Conservation (phyloP, 345 rosid species). For the Ailanthus altissimus region DNA sequence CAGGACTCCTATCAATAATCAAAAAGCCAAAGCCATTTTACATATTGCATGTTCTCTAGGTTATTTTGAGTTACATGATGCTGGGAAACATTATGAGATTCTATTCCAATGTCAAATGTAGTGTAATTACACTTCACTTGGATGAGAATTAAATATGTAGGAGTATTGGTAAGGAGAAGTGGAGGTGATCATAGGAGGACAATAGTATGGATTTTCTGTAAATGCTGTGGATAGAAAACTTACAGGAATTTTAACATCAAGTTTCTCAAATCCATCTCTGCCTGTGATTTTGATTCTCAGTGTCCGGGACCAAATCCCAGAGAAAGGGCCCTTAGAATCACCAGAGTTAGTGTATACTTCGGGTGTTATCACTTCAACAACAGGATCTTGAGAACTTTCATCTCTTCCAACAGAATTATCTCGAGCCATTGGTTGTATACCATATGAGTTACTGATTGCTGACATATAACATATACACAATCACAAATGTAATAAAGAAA, state of each 20-base stretch:
- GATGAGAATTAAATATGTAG: neutral
- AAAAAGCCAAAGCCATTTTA: constrained; percentile 5
- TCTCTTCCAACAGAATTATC: constrained; percentile 52
- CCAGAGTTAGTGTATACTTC: constrained; percentile 55
- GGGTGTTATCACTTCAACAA: constrained; percentile 88
- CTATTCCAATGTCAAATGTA: neutral
- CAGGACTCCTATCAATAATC: neutral
- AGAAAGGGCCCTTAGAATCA: constrained; percentile 63
- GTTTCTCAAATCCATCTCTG: constrained; percentile 81
- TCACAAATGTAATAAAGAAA: constrained; percentile 3
- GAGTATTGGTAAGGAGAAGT: neutral
- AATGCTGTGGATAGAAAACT: constrained; percentile 32
- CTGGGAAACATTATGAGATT: neutral
- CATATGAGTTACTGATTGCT: constrained; percentile 50
- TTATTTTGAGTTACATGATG: neutral
- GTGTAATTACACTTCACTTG: neutral
- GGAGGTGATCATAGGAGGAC: neutral
- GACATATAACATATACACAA: constrained; percentile 31
- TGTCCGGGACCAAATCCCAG: constrained; percentile 80
- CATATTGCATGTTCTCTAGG: neutral
- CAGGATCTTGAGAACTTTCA: constrained; percentile 51
- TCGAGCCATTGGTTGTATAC: constrained; percentile 46
- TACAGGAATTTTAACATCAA: constrained; percentile 86
- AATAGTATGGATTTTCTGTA: neutral
- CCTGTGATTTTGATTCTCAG: constrained; percentile 83